Conservation (phyloP, 2,329 filamentous ascomycete genomes). For the Colletotrichum eremochloae region DNA sequence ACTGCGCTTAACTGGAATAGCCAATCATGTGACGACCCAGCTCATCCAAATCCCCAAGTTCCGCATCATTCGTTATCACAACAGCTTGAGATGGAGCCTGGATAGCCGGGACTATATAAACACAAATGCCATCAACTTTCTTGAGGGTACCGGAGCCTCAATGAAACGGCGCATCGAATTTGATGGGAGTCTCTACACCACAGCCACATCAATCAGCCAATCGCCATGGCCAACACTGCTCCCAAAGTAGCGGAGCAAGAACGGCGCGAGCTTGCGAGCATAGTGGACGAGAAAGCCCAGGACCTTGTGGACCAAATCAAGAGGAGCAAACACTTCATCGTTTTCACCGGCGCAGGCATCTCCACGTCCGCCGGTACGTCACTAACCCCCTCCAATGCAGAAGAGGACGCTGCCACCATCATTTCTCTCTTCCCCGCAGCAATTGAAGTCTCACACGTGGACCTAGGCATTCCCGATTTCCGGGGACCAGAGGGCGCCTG, state of each 20-base stretch:
- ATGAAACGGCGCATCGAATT: fast-evolving
- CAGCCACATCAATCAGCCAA: background rate
- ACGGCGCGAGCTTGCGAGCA: conserved; percentile 6
- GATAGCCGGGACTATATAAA: background rate
- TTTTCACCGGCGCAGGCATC: conserved; percentile 61
- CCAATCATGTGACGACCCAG: background rate
- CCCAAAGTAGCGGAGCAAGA: conserved; percentile 37
- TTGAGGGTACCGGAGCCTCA: background rate
- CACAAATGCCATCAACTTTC: background rate
- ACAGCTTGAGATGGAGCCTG: background rate
- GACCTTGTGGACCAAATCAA: conserved; percentile 54
- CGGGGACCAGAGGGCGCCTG: conserved; percentile 61
- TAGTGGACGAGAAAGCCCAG: conserved; percentile 52
- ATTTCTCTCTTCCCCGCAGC: background rate
- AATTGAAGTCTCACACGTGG: background rate
- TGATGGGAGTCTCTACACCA: background rate
- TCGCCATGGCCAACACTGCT: conserved; percentile 31
- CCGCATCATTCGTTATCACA: background rate
- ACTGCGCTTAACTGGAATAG: background rate
- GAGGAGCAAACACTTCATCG: conserved; percentile 60
- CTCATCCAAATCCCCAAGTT: background rate
- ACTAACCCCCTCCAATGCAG: fast-evolving
- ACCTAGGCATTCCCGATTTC: conserved; percentile 61
- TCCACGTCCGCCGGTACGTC: conserved; percentile 59
- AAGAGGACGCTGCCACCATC: too few species aligned